Evolutionary conservation across 805 yeast genomes (phyloP).

Genomic region (Cyberlindnera maritima): DNA sequence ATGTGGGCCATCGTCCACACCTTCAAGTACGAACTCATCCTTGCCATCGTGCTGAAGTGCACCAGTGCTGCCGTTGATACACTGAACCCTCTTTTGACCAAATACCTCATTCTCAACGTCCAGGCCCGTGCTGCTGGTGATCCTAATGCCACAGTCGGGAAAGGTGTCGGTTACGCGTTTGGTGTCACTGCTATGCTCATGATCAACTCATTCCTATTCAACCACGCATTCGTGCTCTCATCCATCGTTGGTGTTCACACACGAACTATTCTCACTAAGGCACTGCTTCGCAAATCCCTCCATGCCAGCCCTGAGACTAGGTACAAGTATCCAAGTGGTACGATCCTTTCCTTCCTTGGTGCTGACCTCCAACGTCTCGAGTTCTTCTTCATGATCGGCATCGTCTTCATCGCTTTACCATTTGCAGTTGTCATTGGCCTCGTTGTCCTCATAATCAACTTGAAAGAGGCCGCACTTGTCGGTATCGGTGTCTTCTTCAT

Average conservation of each 20-base stretch:
- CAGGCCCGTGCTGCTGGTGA: constrained; percentile 33
- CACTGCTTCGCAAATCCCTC: constrained; percentile 63
- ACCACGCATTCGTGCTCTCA: constrained; percentile 48
- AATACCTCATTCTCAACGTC: constrained; percentile 49
- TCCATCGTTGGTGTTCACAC: constrained; percentile 66
- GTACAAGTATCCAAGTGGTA: constrained; percentile 59
- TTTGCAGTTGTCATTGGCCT: constrained; percentile 54
- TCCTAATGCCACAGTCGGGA: constrained; percentile 37
- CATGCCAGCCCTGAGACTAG: constrained; percentile 51
- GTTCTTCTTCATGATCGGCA: background rate
- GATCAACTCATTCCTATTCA: constrained; percentile 30
- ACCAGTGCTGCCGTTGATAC: constrained; percentile 28
- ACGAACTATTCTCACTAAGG: constrained; percentile 64
- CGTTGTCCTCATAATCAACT: constrained; percentile 54
- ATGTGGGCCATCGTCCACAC: constrained; percentile 31
- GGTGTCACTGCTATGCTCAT: constrained; percentile 52
- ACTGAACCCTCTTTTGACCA: constrained; percentile 49
- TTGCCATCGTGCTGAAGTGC: constrained; percentile 26
- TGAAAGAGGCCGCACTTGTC: constrained; percentile 64
- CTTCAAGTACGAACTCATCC: background rate
- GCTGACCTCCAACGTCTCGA: constrained; percentile 64
- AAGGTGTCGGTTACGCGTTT: constrained; percentile 71
- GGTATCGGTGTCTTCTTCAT: constrained; percentile 51
- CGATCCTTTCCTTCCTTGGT: constrained; percentile 69
- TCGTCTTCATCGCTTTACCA: constrained; percentile 24